Percentiles rank a stretch among this genome's conserved stretches.
Evolutionary conservation across 2,329 filamentous ascomycete species (phyloP).

Genomic region (Aspergillus phoenicis): DNA sequence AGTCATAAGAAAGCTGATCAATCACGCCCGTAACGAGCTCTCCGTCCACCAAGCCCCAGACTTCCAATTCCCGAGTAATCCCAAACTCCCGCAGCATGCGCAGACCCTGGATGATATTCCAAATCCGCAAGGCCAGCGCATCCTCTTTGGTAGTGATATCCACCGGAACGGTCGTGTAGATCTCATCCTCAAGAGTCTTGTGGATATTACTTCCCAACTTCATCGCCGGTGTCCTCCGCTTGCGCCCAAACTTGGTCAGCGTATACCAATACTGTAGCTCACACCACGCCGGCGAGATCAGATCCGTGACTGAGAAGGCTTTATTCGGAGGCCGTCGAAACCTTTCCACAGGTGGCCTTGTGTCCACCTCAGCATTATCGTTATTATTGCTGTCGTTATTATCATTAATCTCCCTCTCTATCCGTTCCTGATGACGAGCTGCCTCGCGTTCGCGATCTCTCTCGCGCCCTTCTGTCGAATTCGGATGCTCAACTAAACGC

Average conservation of each 20-base stretch:
- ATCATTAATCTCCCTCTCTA: background rate
- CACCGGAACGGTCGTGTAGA: slow-evolving; percentile 75
- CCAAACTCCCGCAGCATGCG: slow-evolving; percentile 71
- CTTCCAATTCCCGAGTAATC: slow-evolving; percentile 72
- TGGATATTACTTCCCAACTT: slow-evolving; percentile 78
- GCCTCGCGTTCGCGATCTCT: slow-evolving; percentile 35
- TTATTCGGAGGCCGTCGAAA: slow-evolving; percentile 78
- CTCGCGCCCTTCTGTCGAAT: slow-evolving; percentile 40
- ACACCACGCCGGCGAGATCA: slow-evolving; percentile 91
- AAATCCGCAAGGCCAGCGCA: slow-evolving; percentile 76
- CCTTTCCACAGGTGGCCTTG: slow-evolving; percentile 68
- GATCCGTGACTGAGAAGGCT: slow-evolving; percentile 81
- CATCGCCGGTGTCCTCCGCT: slow-evolving; percentile 79
- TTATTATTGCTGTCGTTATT: background rate
- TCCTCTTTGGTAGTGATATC: slow-evolving; percentile 77
- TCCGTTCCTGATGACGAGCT: slow-evolving; percentile 31
- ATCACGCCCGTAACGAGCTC: slow-evolving; percentile 87
- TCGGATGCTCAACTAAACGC: slow-evolving; percentile 62
- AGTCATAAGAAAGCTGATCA: slow-evolving; percentile 77
- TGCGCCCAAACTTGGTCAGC: slow-evolving; percentile 74
- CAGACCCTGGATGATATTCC: slow-evolving; percentile 88
- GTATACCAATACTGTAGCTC: slow-evolving; percentile 92
- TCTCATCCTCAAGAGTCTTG: slow-evolving; percentile 78
- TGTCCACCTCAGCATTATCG: slow-evolving; percentile 41
- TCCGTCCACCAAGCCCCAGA: slow-evolving; percentile 83